Percentiles rank a stretch among this genome's conserved stretches.
Evolutionary conservation across 306 rosid species (phyloP).

Genomic region (Cyclanthera cordifolia): DNA sequence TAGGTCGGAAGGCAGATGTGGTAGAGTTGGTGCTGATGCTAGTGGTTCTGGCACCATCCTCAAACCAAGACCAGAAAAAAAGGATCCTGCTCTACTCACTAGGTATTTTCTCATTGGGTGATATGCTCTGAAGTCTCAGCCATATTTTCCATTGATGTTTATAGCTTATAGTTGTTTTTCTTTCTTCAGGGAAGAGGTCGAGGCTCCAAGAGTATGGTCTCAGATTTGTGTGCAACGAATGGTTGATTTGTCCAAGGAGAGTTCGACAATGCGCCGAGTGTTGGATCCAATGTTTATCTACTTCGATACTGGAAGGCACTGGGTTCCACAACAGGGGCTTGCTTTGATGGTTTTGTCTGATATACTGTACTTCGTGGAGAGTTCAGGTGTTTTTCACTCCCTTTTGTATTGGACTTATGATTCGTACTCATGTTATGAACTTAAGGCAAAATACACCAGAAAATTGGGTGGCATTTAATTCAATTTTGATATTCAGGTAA

Average conservation of each 20-base stretch:
- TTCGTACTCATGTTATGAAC: background rate
- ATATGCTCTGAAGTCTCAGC: background rate
- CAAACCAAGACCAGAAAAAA: constrained; percentile 60
- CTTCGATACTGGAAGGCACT: constrained; percentile 68
- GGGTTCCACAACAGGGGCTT: constrained; percentile 66
- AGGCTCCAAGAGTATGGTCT: constrained; percentile 77
- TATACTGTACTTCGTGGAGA: constrained; percentile 66
- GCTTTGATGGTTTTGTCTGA: constrained; percentile 72
- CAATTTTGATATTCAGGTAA: constrained; percentile 38
- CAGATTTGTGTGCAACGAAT: constrained; percentile 80
- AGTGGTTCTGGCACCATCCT: constrained; percentile 34
- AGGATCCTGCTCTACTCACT: constrained; percentile 58
- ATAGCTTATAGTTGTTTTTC: constrained; percentile 1
- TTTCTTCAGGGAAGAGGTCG: constrained; percentile 65
- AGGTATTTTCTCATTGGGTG: constrained; percentile 28
- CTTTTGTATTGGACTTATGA: background rate
- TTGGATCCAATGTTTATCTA: constrained; percentile 82
- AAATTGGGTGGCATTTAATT: constrained; percentile 7
- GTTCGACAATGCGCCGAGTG: constrained; percentile 78
- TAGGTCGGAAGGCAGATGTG: constrained; percentile 61
- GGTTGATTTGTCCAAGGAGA: constrained; percentile 65
- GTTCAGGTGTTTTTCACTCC: constrained; percentile 35
- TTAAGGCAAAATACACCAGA: background rate
- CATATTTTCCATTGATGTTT: background rate
- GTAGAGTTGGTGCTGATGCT: constrained; percentile 36